phyloP scores from a whole-genome alignment of 1,284 basidiomycete genomes.

The Cryptococcus hybrid region DNA sequence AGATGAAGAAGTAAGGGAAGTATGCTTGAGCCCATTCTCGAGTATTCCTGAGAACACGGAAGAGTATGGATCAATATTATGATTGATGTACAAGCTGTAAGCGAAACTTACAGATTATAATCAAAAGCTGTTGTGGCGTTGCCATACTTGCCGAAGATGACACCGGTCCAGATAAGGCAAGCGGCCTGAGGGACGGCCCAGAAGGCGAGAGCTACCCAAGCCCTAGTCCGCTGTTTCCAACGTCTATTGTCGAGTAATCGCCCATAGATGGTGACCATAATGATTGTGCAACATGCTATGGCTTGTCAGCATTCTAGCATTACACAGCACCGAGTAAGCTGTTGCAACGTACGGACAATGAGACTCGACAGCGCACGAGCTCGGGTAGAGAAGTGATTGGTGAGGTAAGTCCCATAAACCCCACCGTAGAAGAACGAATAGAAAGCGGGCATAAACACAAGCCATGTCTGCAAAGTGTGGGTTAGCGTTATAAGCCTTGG shows the following conservation, averaged over 20 bases:
- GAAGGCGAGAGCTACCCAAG: constrained; percentile 18
- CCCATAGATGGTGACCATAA: constrained; percentile 18
- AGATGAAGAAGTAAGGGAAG: constrained; percentile 20
- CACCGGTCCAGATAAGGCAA: constrained; percentile 26
- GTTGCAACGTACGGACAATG: constrained; percentile 21
- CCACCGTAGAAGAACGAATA: constrained; percentile 35
- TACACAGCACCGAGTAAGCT: background rate
- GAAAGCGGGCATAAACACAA: constrained; percentile 28
- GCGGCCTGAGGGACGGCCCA: constrained; percentile 27
- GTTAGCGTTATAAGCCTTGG: too few species aligned
- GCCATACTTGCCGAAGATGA: constrained; percentile 14
- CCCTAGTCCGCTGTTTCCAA: constrained; percentile 14
- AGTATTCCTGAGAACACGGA: constrained; percentile 1
- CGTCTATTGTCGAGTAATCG: constrained; percentile 22
- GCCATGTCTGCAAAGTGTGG: constrained; percentile 12
- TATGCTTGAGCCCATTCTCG: constrained; percentile 17
- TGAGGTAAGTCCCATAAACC: constrained; percentile 28
- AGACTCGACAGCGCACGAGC: constrained; percentile 35
- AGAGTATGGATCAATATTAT: background rate
- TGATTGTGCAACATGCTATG: background rate
- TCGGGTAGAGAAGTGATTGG: constrained; percentile 31
- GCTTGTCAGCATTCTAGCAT: background rate
- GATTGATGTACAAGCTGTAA: background rate
- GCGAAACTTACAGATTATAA: constrained; percentile 10
- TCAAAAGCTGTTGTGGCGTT: constrained; percentile 8